A percentile compares a stretch with the other conserved stretches of the same genome.
These are phyloP conservation scores for Phialophora expanda DNA, from an alignment of 2,329 filamentous ascomycete genomes.

Conservation along the genomic window DNA sequence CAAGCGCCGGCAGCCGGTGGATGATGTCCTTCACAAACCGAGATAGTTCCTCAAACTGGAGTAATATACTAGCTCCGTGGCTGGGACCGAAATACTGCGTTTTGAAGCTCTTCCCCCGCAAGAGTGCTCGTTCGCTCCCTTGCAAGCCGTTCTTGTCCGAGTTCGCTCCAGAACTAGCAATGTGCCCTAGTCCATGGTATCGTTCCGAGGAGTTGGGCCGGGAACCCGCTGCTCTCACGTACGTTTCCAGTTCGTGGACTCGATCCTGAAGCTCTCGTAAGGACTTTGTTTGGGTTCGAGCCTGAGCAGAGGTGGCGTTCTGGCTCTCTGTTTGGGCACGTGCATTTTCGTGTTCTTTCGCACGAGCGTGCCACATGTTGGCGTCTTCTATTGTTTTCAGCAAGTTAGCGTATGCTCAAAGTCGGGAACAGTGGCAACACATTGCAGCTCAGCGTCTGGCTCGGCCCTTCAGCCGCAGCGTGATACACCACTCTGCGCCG, in stretches of 20 bases:
- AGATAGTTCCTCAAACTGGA: slow-evolving; percentile 40
- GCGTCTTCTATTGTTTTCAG: slow-evolving; percentile 29
- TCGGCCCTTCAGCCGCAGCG: neutral
- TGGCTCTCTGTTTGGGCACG: neutral
- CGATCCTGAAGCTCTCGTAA: slow-evolving; percentile 32
- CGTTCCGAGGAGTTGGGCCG: slow-evolving; percentile 27
- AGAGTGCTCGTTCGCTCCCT: slow-evolving; percentile 36
- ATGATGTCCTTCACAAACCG: slow-evolving; percentile 38
- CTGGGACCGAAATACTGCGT: slow-evolving; percentile 40
- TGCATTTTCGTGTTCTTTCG: slow-evolving; percentile 26
- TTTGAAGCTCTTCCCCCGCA: slow-evolving; percentile 38
- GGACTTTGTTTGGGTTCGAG: slow-evolving; percentile 21
- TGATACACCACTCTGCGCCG: neutral
- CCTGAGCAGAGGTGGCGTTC: slow-evolving; percentile 12
- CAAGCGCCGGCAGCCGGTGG: slow-evolving; percentile 29
- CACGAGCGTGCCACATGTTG: slow-evolving; percentile 32
- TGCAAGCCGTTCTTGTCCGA: slow-evolving; percentile 24
- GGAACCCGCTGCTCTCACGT: slow-evolving; percentile 27
- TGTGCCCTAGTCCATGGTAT: slow-evolving; percentile 25
- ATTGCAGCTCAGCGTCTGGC: neutral
- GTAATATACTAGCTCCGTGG: slow-evolving; percentile 36
- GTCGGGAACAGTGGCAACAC: neutral
- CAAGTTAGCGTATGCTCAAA: neutral
- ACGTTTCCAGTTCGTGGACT: slow-evolving; percentile 31
- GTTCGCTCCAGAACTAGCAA: slow-evolving; percentile 8